Percentiles rank a stretch among this genome's conserved stretches.
Conservation (phyloP, 208 protist genomes). For the Trypanosoma conorhini region DNA sequence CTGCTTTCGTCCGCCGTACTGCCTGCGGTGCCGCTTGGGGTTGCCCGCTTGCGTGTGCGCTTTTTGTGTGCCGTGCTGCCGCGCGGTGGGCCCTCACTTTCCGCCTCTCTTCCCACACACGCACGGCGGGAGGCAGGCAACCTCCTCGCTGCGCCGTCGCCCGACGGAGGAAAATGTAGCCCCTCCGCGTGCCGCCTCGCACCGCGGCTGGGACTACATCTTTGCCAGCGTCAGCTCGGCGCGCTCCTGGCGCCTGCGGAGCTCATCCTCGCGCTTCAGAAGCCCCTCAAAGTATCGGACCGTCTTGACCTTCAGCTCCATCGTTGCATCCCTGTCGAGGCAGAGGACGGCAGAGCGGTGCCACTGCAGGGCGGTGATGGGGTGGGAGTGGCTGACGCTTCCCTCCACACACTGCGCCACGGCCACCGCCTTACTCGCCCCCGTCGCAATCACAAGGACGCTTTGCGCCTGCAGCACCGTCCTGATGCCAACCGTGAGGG, state of each 20-base stretch:
- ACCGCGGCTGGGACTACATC: slow-evolving; percentile 25
- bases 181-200: too few relatives aligned
- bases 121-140: not conserved
- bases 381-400: slow-evolving; percentile 92
- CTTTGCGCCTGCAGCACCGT: slow-evolving; percentile 89
- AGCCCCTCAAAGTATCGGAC: slow-evolving; percentile 94
- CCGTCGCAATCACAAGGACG: slow-evolving; percentile 94
- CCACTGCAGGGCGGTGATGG: slow-evolving; percentile 90
- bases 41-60: too few relatives aligned
- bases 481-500: slow-evolving; percentile 95
- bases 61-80: too few relatives aligned
- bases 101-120: not conserved
- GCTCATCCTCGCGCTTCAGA: slow-evolving; percentile 61
- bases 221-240: slow-evolving; percentile 33
- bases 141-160: too few relatives aligned
- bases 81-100: too few relatives aligned
- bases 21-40: too few relatives aligned
- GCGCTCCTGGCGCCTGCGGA: slow-evolving; percentile 54
- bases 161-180: too few relatives aligned
- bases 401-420: slow-evolving; percentile 92
- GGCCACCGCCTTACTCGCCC: slow-evolving; percentile 86
- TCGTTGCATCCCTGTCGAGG: slow-evolving; percentile 91
- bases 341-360: slow-evolving; percentile 87
- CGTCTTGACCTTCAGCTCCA: slow-evolving; percentile 94
- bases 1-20: too few relatives aligned